Conservation (phyloP, 139 green algal genomes). For the Dunaliella sp. region DNA sequence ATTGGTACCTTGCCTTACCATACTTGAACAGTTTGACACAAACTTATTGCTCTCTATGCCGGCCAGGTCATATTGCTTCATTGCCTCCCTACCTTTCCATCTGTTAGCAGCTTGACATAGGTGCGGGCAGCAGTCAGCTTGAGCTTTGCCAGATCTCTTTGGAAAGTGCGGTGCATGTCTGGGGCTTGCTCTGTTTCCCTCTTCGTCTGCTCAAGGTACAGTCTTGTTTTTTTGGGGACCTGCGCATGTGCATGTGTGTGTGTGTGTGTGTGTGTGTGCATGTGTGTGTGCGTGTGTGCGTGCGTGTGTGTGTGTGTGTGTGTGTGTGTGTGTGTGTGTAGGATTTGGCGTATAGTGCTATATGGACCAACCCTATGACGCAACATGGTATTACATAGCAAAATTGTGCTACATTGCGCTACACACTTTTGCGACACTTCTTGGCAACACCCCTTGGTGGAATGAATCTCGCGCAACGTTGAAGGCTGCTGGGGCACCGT, state of each 20-base stretch:
- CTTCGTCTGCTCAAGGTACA: constrained; percentile 76
- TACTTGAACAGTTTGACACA: neutral
- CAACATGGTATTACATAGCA: too few relatives aligned
- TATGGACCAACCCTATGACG: too few relatives aligned
- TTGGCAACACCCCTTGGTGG: too few relatives aligned
- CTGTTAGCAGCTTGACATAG: constrained; percentile 69
- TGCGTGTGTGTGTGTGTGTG: neutral
- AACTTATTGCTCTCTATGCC: neutral
- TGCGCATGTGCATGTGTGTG: neutral
- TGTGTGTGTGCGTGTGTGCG: neutral
- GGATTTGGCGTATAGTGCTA: too few relatives aligned
- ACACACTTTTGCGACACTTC: too few relatives aligned
- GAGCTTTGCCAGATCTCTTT: constrained; percentile 66
- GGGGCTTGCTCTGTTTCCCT: constrained; percentile 47
- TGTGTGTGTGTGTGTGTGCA: neutral
- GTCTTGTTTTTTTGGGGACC: constrained; percentile 73
- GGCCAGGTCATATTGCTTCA: too few relatives aligned
- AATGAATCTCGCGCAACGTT: too few relatives aligned
- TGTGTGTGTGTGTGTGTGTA: neutral
- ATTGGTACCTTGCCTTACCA: neutral
- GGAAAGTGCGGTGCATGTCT: constrained; percentile 27
- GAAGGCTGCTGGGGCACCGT: too few relatives aligned
- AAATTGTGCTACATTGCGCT: too few relatives aligned
- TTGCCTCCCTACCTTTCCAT: constrained; percentile 58
- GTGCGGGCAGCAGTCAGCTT: constrained; percentile 59